A percentile compares a stretch with the other conserved stretches of the same genome.
These are phyloP conservation scores for Jamesozyma piceae DNA, from an alignment of 805 yeast species.

Conservation along the genomic window DNA sequence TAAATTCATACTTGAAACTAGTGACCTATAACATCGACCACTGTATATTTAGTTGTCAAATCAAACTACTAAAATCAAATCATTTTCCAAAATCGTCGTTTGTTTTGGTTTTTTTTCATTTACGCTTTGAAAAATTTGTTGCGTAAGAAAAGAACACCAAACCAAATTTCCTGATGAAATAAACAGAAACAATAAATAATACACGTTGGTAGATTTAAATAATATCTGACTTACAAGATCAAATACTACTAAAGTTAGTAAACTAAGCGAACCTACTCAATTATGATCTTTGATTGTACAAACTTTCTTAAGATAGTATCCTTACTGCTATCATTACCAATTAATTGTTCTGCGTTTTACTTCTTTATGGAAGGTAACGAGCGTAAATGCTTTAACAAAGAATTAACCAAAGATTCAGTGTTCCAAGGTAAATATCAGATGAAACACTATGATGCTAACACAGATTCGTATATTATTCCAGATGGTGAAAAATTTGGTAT, in stretches of 20 bases:
- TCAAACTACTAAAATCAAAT: background rate
- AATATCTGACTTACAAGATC: too few species aligned
- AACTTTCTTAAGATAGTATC: too few species aligned
- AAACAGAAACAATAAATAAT: too few species aligned
- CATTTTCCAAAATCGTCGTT: background rate
- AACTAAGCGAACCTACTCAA: too few species aligned
- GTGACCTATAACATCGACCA: too few species aligned
- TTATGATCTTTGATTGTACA: too few species aligned
- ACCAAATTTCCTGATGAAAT: too few species aligned
- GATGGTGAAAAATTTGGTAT: conserved; percentile 32
- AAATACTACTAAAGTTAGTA: too few species aligned
- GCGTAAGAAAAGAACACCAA: background rate
- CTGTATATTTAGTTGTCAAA: background rate
- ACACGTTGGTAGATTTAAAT: too few species aligned
- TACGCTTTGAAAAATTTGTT: background rate
- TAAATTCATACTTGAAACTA: conserved; percentile 54
- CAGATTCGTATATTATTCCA: conserved; percentile 30
- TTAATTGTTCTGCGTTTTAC: conserved; percentile 35
- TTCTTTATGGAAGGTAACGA: conserved; percentile 45
- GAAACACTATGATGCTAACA: conserved; percentile 35
- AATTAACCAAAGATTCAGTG: conserved; percentile 41
- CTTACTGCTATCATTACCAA: conserved; percentile 15
- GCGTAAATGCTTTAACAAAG: conserved; percentile 48
- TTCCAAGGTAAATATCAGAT: conserved; percentile 42
- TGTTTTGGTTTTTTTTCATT: background rate